phyloP scores from a whole-genome alignment of 306 rosid genomes.

The Vigna nakashimae region DNA sequence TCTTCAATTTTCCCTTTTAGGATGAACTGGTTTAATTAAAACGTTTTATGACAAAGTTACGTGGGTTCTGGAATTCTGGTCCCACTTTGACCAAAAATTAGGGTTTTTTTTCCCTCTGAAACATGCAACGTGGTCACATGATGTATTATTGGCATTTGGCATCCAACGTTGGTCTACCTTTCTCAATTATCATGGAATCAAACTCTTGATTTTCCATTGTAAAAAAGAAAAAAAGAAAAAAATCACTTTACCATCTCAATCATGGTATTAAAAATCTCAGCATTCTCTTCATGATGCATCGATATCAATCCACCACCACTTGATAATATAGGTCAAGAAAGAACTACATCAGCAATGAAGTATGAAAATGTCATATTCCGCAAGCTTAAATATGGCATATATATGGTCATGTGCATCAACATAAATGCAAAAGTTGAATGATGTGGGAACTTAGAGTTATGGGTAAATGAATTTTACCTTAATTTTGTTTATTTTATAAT shows the following conservation, averaged over 20 bases:
- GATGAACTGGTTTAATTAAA: neutral
- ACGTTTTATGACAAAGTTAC: neutral
- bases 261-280: neutral
- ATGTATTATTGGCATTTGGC: slow-evolving; percentile 5
- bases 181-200: slow-evolving; percentile 29
- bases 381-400: neutral
- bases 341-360: neutral
- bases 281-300: neutral
- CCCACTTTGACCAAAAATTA: slow-evolving; percentile 11
- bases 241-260: neutral
- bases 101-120: neutral
- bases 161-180: neutral
- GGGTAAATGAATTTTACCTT: too few species aligned
- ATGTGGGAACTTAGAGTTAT: too few species aligned
- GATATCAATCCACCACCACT: neutral
- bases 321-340: neutral
- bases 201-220: too few species aligned
- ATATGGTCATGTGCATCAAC: slow-evolving; percentile 16
- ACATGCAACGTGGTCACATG: slow-evolving; percentile 41
- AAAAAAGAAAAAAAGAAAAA: too few species aligned
- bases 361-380: neutral
- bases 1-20: neutral
- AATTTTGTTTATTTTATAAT: too few species aligned
- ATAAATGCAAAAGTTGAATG: slow-evolving; percentile 3
- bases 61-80: neutral